Conservation (phyloP, 2,329 filamentous ascomycete species). For the Arthrinium phaeospermum region DNA sequence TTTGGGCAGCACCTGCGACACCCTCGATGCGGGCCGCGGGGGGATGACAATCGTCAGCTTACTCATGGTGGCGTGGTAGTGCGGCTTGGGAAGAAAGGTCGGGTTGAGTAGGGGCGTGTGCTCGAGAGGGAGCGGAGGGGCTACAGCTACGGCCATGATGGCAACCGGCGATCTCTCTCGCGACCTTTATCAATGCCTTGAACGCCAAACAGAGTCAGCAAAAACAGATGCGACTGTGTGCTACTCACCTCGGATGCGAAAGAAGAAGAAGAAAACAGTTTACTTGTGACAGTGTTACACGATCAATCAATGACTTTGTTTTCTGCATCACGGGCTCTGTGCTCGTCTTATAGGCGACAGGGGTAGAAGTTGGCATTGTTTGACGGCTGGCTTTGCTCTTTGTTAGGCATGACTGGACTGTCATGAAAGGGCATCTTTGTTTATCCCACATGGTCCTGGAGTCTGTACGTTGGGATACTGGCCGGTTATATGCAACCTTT, state of each 20-base stretch:
- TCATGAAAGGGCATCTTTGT: background rate
- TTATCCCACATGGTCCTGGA: background rate
- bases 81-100: background rate
- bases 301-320: conserved; percentile 5
- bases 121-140: background rate
- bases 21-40: background rate
- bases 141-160: background rate
- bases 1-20: background rate
- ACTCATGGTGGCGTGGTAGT: background rate
- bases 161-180: background rate
- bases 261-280: background rate
- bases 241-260: background rate
- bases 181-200: background rate
- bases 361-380: background rate
- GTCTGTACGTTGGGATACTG: too few relatives aligned
- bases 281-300: background rate
- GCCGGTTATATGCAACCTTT: background rate
- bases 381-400: background rate
- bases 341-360: background rate
- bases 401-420: background rate
- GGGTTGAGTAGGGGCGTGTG: background rate
- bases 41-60: background rate
- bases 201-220: background rate
- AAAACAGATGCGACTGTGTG: background rate
- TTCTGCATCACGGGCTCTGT: background rate